Percentiles rank a stretch among this genome's conserved stretches.
phyloP scores from a whole-genome alignment of 148 eudicot species.

The Camellia japonica region DNA sequence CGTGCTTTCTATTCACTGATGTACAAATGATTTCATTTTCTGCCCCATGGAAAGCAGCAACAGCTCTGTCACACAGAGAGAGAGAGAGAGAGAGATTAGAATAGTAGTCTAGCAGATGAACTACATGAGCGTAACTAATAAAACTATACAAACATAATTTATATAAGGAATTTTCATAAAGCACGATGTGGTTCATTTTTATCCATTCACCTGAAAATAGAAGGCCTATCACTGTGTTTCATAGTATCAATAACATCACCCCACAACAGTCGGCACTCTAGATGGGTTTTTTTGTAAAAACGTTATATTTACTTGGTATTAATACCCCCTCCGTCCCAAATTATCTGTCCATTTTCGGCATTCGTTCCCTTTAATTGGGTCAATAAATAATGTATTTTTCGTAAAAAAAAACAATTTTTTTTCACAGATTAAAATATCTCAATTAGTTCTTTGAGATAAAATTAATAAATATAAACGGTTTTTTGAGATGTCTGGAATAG shows the following conservation, averaged over 20 bases:
- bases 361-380: too few relatives aligned
- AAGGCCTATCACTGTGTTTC: neutral
- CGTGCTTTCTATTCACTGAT: neutral
- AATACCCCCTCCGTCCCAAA: too few relatives aligned
- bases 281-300: neutral
- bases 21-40: constrained; percentile 33
- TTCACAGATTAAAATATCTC: too few relatives aligned
- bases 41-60: constrained; percentile 58
- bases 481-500: too few relatives aligned
- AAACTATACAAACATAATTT: neutral
- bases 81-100: neutral
- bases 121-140: neutral
- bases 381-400: too few relatives aligned
- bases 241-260: neutral
- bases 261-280: neutral
- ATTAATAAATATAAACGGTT: too few relatives aligned
- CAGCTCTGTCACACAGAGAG: constrained; percentile 37
- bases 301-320: neutral
- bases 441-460: too few relatives aligned
- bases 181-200: neutral
- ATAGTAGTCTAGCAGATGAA: neutral
- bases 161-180: neutral
- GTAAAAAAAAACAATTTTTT: too few relatives aligned
- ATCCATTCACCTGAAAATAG: neutral
- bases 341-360: too few relatives aligned